Conservation (phyloP, 768 basidiomycete species). For the Mycena epipterygia region DNA sequence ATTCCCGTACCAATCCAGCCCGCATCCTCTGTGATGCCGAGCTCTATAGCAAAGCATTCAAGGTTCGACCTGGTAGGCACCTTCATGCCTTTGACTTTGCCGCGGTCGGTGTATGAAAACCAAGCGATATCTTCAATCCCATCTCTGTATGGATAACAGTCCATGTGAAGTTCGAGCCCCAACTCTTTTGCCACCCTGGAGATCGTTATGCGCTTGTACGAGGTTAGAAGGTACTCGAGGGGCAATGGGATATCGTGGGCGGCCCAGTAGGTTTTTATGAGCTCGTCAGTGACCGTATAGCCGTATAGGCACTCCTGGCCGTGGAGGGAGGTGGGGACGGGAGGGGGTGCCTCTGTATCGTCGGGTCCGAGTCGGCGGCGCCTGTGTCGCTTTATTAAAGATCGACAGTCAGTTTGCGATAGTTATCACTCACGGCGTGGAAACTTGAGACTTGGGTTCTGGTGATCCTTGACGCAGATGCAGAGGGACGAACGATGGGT, state of each 20-base stretch:
- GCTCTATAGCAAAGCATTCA: neutral
- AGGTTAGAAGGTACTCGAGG: neutral
- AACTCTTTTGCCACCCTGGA: neutral
- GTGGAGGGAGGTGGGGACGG: neutral
- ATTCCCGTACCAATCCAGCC: neutral
- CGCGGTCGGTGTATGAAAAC: conserved; percentile 5
- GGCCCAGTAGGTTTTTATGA: neutral
- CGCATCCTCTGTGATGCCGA: neutral
- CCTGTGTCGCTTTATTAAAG: neutral
- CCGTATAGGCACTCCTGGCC: conserved; percentile 1
- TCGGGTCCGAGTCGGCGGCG: neutral
- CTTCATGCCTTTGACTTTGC: neutral
- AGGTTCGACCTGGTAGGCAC: neutral
- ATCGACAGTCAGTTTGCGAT: neutral
- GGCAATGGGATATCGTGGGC: neutral
- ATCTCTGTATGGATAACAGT: neutral
- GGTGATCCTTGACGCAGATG: too few relatives aligned
- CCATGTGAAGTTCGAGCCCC: too few relatives aligned
- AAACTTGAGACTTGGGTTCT: too few relatives aligned
- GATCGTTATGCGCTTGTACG: neutral
- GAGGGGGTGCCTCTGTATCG: neutral
- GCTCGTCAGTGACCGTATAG: neutral
- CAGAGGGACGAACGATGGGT: too few relatives aligned
- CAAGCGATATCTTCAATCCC: neutral
- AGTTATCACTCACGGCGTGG: neutral